Evolutionary conservation across 1,284 basidiomycete species (phyloP).

Genomic region (Vanrija sp.): DNA sequence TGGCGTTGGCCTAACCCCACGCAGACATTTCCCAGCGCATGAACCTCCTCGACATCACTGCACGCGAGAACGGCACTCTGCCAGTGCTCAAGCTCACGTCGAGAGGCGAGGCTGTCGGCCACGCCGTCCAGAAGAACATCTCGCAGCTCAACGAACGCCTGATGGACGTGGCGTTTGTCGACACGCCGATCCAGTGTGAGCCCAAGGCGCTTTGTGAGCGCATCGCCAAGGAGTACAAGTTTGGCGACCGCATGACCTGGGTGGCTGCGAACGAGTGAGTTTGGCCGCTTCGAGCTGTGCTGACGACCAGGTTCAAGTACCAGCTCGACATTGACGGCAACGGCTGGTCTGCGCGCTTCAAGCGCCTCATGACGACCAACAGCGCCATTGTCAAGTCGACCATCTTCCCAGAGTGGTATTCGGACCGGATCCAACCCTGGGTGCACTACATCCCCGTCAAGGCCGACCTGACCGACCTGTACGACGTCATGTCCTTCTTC

Average conservation of each 20-base stretch:
- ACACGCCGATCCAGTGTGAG: slow-evolving; percentile 52
- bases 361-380: slow-evolving; percentile 46
- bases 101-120: slow-evolving; percentile 50
- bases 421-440: slow-evolving; percentile 50
- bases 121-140: slow-evolving; percentile 23
- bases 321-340: slow-evolving; percentile 46
- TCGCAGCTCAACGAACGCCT: slow-evolving; percentile 54
- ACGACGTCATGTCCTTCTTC: slow-evolving; percentile 45
- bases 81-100: slow-evolving; percentile 37
- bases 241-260: slow-evolving; percentile 51
- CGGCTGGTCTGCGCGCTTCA: slow-evolving; percentile 47
- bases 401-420: slow-evolving; percentile 51
- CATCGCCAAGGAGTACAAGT: slow-evolving; percentile 30
- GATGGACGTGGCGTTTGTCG: slow-evolving; percentile 38
- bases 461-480: slow-evolving; percentile 53
- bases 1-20: background rate
- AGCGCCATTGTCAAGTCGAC: slow-evolving; percentile 51
- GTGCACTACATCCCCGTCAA: slow-evolving; percentile 52
- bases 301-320: slow-evolving; percentile 8
- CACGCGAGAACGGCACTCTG: slow-evolving; percentile 48
- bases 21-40: slow-evolving; percentile 53
- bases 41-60: slow-evolving; percentile 44
- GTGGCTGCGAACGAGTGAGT: slow-evolving; percentile 17
- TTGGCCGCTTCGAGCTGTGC: background rate
- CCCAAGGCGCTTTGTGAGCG: too few species aligned